phyloP scores from a whole-genome alignment of 768 basidiomycete genomes.

The Panellus pusillus region DNA sequence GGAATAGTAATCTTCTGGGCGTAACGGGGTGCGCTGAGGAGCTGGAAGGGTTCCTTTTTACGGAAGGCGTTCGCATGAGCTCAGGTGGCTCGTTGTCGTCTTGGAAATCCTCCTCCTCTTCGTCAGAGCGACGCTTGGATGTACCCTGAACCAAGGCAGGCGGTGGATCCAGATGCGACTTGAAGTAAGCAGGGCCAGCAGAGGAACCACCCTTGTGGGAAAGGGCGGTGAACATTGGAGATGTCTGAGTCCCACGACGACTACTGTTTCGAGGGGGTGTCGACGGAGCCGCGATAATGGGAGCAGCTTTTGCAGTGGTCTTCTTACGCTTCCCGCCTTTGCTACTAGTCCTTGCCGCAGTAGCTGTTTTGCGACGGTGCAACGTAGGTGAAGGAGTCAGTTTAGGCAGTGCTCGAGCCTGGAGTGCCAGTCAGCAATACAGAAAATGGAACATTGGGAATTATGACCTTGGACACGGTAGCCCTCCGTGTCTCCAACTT shows the following conservation, averaged over 20 bases:
- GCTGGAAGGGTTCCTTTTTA: conserved; percentile 36
- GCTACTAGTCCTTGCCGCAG: conserved; percentile 9
- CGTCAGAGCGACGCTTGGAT: conserved; percentile 30
- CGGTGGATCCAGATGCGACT: conserved; percentile 66
- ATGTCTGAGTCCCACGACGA: conserved; percentile 40
- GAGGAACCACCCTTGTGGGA: conserved; percentile 64
- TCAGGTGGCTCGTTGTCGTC: conserved; percentile 27
- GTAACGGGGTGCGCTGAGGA: conserved; percentile 38
- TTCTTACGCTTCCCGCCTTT: conserved; percentile 17
- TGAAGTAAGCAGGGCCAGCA: conserved; percentile 66
- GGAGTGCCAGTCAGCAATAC: conserved; percentile 1
- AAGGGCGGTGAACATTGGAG: conserved; percentile 63
- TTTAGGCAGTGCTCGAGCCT: conserved; percentile 7
- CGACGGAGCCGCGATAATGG: conserved; percentile 32
- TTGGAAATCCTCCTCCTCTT: conserved; percentile 22
- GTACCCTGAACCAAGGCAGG: conserved; percentile 32
- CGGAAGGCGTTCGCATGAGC: conserved; percentile 43
- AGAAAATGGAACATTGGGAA: conserved; percentile 3
- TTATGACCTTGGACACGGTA: conserved; percentile 18
- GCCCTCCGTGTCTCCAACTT: conserved; percentile 19
- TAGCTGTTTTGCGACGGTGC: conserved; percentile 21
- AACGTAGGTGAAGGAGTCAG: conserved; percentile 15
- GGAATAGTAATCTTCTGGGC: conserved; percentile 44
- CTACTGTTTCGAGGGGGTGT: conserved; percentile 35
- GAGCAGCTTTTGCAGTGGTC: not conserved